A percentile compares a stretch with the other conserved stretches of the same genome.
phyloP scores from a whole-genome alignment of 164 flowering plant genomes.

The Stephania cephalantha region DNA sequence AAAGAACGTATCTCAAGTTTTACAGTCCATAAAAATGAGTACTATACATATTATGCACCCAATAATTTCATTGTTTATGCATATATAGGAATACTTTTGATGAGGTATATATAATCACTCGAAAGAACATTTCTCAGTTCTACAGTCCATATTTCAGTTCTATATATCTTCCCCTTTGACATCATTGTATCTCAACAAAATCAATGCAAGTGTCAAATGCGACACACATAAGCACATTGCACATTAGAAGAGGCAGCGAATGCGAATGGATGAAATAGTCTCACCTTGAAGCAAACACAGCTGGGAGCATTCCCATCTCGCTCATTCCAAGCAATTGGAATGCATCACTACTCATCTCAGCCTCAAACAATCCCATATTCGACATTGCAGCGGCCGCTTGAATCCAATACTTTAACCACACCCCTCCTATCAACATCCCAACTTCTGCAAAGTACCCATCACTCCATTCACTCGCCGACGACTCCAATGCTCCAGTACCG shows the following conservation, averaged over 20 bases:
- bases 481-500: constrained; percentile 69
- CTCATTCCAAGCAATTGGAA: constrained; percentile 94
- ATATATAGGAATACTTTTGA: too few species aligned
- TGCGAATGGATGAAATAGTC: neutral
- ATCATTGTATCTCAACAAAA: too few species aligned
- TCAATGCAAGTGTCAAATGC: too few species aligned
- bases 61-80: too few species aligned
- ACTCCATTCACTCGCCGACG: constrained; percentile 56
- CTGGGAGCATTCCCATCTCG: constrained; percentile 87
- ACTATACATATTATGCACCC: too few species aligned
- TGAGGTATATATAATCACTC: too few species aligned
- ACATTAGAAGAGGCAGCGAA: neutral
- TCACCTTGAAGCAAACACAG: constrained; percentile 13
- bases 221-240: neutral
- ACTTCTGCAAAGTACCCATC: constrained; percentile 92
- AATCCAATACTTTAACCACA: constrained; percentile 86
- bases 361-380: constrained; percentile 86
- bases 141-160: too few species aligned
- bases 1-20: too few species aligned
- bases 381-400: constrained; percentile 91
- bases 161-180: too few species aligned
- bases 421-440: constrained; percentile 79
- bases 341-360: constrained; percentile 90
- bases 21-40: too few species aligned
- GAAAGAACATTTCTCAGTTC: too few species aligned